A percentile compares a stretch with the other conserved stretches of the same genome.
These are phyloP conservation scores for Trichoderma asperellum DNA, from an alignment of 2,329 filamentous ascomycete genomes.

Conservation along the genomic window DNA sequence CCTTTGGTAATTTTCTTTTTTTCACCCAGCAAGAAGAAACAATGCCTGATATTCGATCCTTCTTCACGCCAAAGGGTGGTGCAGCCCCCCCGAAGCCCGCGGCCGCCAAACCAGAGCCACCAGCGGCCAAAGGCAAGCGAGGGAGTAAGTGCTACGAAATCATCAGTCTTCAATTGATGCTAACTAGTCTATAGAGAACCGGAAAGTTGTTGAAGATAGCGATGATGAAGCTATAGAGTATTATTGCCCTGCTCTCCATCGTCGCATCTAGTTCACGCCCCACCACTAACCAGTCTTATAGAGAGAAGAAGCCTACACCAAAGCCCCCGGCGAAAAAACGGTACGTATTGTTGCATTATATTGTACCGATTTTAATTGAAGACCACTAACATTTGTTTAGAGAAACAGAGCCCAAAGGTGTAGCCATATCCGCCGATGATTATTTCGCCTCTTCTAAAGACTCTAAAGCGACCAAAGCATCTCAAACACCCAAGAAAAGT, in stretches of 20 bases:
- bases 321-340: slow-evolving; percentile 60
- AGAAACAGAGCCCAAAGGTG: slow-evolving; percentile 51
- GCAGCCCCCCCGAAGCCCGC: slow-evolving; percentile 52
- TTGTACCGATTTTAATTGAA: not conserved
- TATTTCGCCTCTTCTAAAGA: slow-evolving; percentile 58
- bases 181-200: slow-evolving; percentile 48
- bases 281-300: slow-evolving; percentile 30
- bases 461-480: slow-evolving; percentile 44
- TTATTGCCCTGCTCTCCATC: slow-evolving; percentile 17
- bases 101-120: slow-evolving; percentile 47
- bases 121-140: slow-evolving; percentile 50
- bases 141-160: slow-evolving; percentile 44
- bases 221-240: slow-evolving; percentile 72
- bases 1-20: not conserved
- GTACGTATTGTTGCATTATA: slow-evolving; percentile 45
- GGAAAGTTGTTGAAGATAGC: slow-evolving; percentile 80
- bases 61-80: slow-evolving; percentile 79
- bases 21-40: not conserved
- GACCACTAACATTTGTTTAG: slow-evolving; percentile 36
- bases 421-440: slow-evolving; percentile 59
- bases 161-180: not conserved
- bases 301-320: slow-evolving; percentile 56
- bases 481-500: slow-evolving; percentile 47
- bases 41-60: slow-evolving; percentile 92
- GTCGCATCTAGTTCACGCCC: not conserved